Conservation (phyloP, 1,139 yeast species). For the Kodamaea arcana region DNA sequence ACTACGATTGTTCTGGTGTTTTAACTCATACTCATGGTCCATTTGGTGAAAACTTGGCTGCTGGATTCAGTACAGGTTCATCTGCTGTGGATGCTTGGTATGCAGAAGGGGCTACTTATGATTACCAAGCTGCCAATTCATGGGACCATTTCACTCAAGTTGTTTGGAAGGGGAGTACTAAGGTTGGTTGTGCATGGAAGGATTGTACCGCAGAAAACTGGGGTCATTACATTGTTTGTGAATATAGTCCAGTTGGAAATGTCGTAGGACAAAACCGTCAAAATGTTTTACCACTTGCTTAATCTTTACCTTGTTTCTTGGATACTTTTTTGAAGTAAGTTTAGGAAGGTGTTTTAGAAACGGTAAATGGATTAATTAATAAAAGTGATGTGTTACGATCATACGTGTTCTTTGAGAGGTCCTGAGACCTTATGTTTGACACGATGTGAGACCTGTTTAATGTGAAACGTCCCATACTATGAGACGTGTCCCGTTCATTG, state of each 20-base stretch:
- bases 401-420: too few species aligned
- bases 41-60: slow-evolving; percentile 25
- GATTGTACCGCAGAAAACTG: slow-evolving; percentile 30
- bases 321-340: slow-evolving; percentile 4
- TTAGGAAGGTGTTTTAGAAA: too few species aligned
- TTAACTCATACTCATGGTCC: slow-evolving; percentile 24
- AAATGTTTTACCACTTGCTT: slow-evolving; percentile 13
- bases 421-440: too few species aligned
- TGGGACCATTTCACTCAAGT: slow-evolving; percentile 83
- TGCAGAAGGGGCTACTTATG: slow-evolving; percentile 18
- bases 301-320: not conserved
- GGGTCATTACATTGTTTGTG: slow-evolving; percentile 22
- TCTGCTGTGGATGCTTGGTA: slow-evolving; percentile 24
- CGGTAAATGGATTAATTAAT: too few species aligned
- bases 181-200: slow-evolving; percentile 72
- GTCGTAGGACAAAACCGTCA: slow-evolving; percentile 14
- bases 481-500: too few species aligned
- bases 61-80: slow-evolving; percentile 19
- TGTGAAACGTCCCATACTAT: too few species aligned
- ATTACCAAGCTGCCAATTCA: slow-evolving; percentile 18
- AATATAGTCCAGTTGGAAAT: slow-evolving; percentile 23
- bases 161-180: slow-evolving; percentile 68
- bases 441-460: too few species aligned
- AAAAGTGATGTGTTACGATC: too few species aligned
- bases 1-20: slow-evolving; percentile 22